phyloP scores from a whole-genome alignment of 305 asterid genomes.

The Petunia hybrid region DNA sequence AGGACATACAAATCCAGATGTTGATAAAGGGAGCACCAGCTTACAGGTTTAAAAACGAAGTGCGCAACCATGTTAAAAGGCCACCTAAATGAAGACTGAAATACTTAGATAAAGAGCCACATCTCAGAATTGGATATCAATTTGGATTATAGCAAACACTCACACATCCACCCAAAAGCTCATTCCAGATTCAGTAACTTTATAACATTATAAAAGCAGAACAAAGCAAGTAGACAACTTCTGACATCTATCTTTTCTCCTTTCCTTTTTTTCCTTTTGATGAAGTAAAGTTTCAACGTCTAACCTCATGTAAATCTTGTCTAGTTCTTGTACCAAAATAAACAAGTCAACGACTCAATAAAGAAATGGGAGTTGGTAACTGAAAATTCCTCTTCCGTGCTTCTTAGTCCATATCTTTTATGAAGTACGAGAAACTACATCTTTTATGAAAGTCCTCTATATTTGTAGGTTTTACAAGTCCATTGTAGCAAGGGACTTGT shows the following conservation, averaged over 20 bases:
- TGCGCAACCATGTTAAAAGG: neutral
- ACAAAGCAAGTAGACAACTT: slow-evolving; percentile 5
- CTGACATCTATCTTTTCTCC: neutral
- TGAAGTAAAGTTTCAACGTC: too few species aligned
- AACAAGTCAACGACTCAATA: too few species aligned
- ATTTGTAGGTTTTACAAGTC: too few species aligned
- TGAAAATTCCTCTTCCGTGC: too few species aligned
- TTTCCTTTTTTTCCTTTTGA: neutral
- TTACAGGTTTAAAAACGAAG: neutral
- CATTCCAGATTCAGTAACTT: neutral
- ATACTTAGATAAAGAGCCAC: neutral
- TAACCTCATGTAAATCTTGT: too few species aligned
- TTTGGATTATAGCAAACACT: neutral
- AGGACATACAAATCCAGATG: too few species aligned
- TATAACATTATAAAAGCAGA: slow-evolving; percentile 11
- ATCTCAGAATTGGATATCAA: neutral
- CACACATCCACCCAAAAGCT: neutral
- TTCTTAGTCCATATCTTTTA: too few species aligned
- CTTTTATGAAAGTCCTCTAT: too few species aligned
- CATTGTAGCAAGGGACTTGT: too few species aligned
- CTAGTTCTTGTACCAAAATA: too few species aligned
- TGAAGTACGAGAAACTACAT: too few species aligned
- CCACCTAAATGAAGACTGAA: neutral
- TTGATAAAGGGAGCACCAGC: neutral
- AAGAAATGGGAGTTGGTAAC: too few species aligned